A percentile compares a stretch with the other conserved stretches of the same genome.
Conservation (phyloP, 2,329 filamentous ascomycete species). For the Pseudopyricularia cyperi region DNA sequence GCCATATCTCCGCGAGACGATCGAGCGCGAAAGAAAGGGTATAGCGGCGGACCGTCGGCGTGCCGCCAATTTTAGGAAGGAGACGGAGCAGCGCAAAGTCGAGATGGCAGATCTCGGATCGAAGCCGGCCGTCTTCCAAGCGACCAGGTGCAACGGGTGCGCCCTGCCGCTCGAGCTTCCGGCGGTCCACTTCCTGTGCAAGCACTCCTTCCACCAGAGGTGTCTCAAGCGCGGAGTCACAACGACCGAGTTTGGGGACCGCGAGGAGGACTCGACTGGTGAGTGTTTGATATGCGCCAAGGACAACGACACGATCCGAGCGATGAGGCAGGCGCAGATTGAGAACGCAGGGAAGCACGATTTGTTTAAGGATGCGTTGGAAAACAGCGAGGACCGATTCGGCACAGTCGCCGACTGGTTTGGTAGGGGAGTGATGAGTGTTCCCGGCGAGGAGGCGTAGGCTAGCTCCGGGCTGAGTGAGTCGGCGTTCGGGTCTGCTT, state of each 20-base stretch:
- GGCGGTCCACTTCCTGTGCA: constrained; percentile 90
- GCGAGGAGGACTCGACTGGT: constrained; percentile 29
- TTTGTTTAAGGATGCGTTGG: constrained; percentile 71
- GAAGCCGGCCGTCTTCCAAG: constrained; percentile 82
- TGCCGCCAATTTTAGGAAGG: constrained; percentile 69
- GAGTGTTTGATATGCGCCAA: constrained; percentile 81
- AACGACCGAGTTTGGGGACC: constrained; percentile 23
- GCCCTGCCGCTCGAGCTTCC: constrained; percentile 69
- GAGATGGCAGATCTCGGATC: constrained; percentile 67
- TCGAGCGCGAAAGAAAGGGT: constrained; percentile 76
- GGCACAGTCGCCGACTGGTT: constrained; percentile 92
- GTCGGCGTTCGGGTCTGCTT: not conserved
- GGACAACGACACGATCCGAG: constrained; percentile 77
- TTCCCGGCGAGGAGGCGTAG: constrained; percentile 13
- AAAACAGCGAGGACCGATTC: constrained; percentile 68
- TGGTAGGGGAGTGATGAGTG: constrained; percentile 78
- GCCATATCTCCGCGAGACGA: constrained; percentile 77
- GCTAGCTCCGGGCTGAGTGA: not conserved
- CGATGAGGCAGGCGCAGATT: constrained; percentile 73
- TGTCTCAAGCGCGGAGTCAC: constrained; percentile 47
- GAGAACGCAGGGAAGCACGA: constrained; percentile 82
- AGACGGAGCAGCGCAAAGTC: constrained; percentile 66
- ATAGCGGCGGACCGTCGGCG: constrained; percentile 69
- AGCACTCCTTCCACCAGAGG: constrained; percentile 89
- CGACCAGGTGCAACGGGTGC: constrained; percentile 78